phyloP scores from a whole-genome alignment of 108 stramenopile genomes.

The Chaetoceros tenuissimus region DNA sequence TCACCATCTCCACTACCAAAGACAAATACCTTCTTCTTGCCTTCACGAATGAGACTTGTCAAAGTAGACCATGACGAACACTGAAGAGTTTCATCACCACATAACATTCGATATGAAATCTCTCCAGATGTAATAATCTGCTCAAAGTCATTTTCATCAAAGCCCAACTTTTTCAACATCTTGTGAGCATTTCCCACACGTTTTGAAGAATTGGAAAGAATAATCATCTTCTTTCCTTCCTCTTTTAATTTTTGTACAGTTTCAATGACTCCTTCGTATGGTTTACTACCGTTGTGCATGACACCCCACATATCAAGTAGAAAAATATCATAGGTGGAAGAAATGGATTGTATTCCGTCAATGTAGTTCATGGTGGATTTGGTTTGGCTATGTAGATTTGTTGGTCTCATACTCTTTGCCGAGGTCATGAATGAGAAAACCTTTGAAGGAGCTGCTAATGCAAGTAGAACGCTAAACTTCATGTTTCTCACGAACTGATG shows the following conservation, averaged over 20 bases:
- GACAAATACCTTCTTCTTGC: constrained; percentile 41
- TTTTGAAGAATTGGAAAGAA: constrained; percentile 85
- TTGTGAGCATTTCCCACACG: constrained; percentile 39
- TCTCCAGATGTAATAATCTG: constrained; percentile 77
- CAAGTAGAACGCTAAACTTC: no score
- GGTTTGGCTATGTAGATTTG: no score
- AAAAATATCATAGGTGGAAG: constrained; percentile 57
- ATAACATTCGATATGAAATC: constrained; percentile 45
- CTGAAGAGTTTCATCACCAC: constrained; percentile 6
- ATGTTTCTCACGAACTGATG: no score
- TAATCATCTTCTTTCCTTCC: constrained; percentile 49
- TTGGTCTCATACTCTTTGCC: no score
- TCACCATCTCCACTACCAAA: constrained; percentile 91
- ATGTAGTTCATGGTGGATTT: neutral
- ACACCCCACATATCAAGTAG: constrained; percentile 92
- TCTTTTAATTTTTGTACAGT: constrained; percentile 42
- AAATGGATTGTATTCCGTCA: neutral
- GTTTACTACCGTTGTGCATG: constrained; percentile 74
- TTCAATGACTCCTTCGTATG: constrained; percentile 79
- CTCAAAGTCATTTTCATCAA: constrained; percentile 42
- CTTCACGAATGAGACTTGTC: constrained; percentile 6
- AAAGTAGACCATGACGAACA: constrained; percentile 17
- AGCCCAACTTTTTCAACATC: constrained; percentile 56
- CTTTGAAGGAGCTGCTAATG: no score
- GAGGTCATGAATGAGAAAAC: no score